These are phyloP conservation scores for Podaxis sp. DNA, from an alignment of 768 basidiomycete species.

Conservation along the genomic window DNA sequence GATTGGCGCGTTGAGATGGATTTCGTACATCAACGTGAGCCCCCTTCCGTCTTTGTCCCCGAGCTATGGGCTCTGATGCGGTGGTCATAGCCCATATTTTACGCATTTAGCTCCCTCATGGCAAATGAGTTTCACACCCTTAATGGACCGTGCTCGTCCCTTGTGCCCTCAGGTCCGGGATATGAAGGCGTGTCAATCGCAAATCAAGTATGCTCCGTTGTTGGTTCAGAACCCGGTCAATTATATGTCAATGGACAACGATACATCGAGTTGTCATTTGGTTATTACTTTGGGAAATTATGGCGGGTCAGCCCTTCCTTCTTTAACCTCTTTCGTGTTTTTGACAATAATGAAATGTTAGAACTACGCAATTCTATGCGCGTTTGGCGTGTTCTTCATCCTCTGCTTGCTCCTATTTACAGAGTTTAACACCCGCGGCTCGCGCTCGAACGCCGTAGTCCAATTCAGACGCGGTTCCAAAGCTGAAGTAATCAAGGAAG, in stretches of 20 bases:
- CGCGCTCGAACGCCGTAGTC: conserved; percentile 40
- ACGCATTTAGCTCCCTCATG: conserved; percentile 74
- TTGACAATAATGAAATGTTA: conserved; percentile 23
- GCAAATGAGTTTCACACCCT: conserved; percentile 81
- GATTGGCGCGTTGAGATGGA: conserved; percentile 70
- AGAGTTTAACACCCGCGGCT: conserved; percentile 45
- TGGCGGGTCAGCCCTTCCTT: conserved; percentile 40
- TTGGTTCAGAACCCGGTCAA: conserved; percentile 65
- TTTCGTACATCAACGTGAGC: conserved; percentile 59
- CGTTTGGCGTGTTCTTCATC: conserved; percentile 64
- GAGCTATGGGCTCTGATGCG: no score
- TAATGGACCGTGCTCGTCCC: conserved; percentile 55
- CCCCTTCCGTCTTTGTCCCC: conserved; percentile 13
- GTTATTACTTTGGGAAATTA: conserved; percentile 37
- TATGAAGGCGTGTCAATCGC: conserved; percentile 53
- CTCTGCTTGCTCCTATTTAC: conserved; percentile 56
- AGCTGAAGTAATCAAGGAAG: conserved; percentile 26
- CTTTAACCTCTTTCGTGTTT: neutral
- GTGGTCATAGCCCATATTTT: conserved; percentile 53
- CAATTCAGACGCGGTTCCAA: conserved; percentile 67
- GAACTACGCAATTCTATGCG: conserved; percentile 71
- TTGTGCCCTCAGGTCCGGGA: conserved; percentile 63
- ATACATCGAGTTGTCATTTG: conserved; percentile 52
- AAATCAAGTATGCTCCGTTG: conserved; percentile 78
- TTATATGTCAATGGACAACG: conserved; percentile 57